Evolutionary conservation across 1,284 basidiomycete genomes (phyloP).

Genomic region (Cryptococcus amylolentus): DNA sequence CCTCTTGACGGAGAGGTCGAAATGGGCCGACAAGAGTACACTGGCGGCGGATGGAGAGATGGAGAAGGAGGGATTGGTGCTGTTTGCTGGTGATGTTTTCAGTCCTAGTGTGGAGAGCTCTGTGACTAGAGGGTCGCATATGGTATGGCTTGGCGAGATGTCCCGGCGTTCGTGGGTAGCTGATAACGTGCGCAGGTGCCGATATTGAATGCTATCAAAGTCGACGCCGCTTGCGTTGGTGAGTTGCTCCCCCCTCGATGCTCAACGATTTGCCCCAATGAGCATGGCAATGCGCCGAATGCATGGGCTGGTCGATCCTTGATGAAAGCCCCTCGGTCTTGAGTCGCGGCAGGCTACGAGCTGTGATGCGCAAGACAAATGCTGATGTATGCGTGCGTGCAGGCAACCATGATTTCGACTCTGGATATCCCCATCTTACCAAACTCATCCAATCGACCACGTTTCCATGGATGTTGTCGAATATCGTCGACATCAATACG

Average conservation of each 20-base stretch:
- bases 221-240: slow-evolving; percentile 46
- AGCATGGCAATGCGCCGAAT: slow-evolving; percentile 15
- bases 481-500: slow-evolving; percentile 65
- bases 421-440: slow-evolving; percentile 72
- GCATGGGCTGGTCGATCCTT: slow-evolving; percentile 52
- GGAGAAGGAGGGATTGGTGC: slow-evolving; percentile 67
- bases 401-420: slow-evolving; percentile 85
- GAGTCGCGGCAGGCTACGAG: too few relatives aligned
- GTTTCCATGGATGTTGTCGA: slow-evolving; percentile 71
- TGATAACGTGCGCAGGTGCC: slow-evolving; percentile 52
- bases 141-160: slow-evolving; percentile 57
- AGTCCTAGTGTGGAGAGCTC: slow-evolving; percentile 80
- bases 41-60: slow-evolving; percentile 33
- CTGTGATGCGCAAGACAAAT: neutral
- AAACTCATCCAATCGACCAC: slow-evolving; percentile 66
- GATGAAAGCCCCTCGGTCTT: too few relatives aligned
- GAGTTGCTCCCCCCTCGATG: slow-evolving; percentile 30
- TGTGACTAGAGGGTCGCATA: slow-evolving; percentile 85
- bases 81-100: slow-evolving; percentile 88
- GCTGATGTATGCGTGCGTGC: neutral
- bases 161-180: neutral
- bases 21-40: slow-evolving; percentile 30
- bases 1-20: slow-evolving; percentile 31
- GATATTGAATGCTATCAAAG: slow-evolving; percentile 61
- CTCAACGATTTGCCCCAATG: too few relatives aligned